Evolutionary conservation across 2,329 filamentous ascomycete species (phyloP), one percentile per base, ranked within the genome.

Genomic region (Aspergillus sp.): DNA sequence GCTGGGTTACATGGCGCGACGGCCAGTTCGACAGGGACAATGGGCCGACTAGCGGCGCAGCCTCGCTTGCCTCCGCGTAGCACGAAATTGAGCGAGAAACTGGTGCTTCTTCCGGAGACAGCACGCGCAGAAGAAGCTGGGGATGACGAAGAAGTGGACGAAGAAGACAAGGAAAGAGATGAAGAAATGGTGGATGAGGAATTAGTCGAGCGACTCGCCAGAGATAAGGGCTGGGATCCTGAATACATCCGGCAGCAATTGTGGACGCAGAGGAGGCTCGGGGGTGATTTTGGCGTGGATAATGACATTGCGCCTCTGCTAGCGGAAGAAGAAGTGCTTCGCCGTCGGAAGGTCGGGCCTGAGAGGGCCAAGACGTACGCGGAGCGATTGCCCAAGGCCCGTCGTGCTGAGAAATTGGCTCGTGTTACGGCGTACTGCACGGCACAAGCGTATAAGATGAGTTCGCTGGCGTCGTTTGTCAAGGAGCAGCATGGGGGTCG

Each of bases 391-490:
- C 88, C 93, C 40, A 98, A 98, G 69, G 79, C 85, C 26, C 82
- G 91, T 62, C 77, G 93, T 47, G 85, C 87, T 8, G 88, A 95
- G 57, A 93, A 93, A 68, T 73, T 98, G 49, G 84, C 91, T 30
- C 79, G 93, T 50, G 80, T 97, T 46, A 98, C 93, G 48, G 93
- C 93, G 7, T 98, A 97, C 67, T 97, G 91, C 67, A 97, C 89
- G 0, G 91, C 93, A 0, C 88, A 96, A 66, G 87, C 86, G 5
- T 97, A 90, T 71, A 94, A 91, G 70, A 82, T 94, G 71, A 85
- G 86, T 57, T 80, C 83, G 28, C 88, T 89, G n/a, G 88, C 90
- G 9, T 81, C 87, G 32, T 98, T 98, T 63, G 75, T 96, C 51
- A 85, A 86, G 57, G 86, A 87, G 53, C 85, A 84, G 59, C 93